These are phyloP conservation scores for Anthracocystis setariae DNA, from an alignment of 1,284 basidiomycete species.

Conservation along the genomic window DNA sequence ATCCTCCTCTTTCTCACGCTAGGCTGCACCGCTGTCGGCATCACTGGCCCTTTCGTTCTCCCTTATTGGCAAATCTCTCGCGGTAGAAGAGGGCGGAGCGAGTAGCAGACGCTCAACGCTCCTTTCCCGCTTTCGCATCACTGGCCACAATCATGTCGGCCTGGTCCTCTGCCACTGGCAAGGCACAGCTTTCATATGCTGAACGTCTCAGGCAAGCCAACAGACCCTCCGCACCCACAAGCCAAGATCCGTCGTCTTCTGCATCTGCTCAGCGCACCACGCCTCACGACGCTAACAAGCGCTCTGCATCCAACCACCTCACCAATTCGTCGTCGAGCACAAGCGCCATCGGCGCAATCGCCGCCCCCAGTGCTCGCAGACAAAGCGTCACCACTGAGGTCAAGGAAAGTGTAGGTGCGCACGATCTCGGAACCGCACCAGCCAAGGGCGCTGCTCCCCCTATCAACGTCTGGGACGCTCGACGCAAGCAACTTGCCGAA, in stretches of 20 bases:
- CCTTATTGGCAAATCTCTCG: slow-evolving; percentile 1
- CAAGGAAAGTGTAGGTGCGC: slow-evolving; percentile 2
- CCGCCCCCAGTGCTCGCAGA: slow-evolving; percentile 8
- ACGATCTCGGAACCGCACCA: slow-evolving; percentile 1
- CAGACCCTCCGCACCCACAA: slow-evolving; percentile 20
- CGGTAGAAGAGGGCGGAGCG: slow-evolving; percentile 12
- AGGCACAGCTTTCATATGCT: slow-evolving; percentile 55
- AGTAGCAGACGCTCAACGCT: slow-evolving; percentile 16
- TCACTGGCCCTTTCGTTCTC: neutral
- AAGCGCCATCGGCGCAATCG: slow-evolving; percentile 1
- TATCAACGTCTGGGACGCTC: slow-evolving; percentile 55
- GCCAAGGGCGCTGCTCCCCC: slow-evolving; percentile 12
- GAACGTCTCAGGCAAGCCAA: slow-evolving; percentile 50
- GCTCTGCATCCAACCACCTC: slow-evolving; percentile 4
- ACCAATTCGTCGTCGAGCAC: slow-evolving; percentile 8
- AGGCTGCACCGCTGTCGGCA: neutral
- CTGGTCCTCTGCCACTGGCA: slow-evolving; percentile 52
- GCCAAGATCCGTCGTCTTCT: slow-evolving; percentile 14
- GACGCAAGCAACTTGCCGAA: slow-evolving; percentile 48
- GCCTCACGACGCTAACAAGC: slow-evolving; percentile 3
- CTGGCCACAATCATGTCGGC: slow-evolving; percentile 43
- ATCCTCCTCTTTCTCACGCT: too few species aligned
- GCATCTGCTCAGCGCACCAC: slow-evolving; percentile 9
- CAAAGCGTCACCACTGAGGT: neutral
- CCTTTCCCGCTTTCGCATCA: slow-evolving; percentile 3